phyloP scores from a whole-genome alignment of 345 rosid species.

The Salix udensis region DNA sequence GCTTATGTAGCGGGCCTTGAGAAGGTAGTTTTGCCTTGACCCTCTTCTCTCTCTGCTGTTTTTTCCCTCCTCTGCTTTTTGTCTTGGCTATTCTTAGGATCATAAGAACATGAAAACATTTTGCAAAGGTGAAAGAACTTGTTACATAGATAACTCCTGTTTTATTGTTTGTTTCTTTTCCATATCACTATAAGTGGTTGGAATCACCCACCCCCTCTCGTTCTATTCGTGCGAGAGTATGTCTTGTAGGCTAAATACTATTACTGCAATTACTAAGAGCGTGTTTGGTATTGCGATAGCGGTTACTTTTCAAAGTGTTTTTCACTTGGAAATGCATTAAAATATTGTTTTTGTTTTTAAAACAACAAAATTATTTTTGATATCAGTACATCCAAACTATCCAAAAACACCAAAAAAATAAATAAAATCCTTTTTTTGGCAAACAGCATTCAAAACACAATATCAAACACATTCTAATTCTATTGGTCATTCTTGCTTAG shows the following conservation, averaged over 20 bases:
- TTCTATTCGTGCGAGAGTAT: not conserved
- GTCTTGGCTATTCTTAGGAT: not conserved
- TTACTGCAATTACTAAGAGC: not conserved
- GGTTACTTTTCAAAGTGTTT: too few species aligned
- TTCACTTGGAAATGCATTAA: too few species aligned
- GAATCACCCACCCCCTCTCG: not conserved
- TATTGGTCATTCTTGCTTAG: conserved; percentile 32
- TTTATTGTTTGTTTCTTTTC: too few species aligned
- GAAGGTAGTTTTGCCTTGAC: conserved; percentile 47
- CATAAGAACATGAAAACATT: not conserved
- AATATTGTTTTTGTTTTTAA: too few species aligned
- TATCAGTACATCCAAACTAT: too few species aligned
- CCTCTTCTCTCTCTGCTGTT: not conserved
- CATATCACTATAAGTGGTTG: not conserved
- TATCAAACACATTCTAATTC: not conserved
- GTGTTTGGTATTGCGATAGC: too few species aligned
- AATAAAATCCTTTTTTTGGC: too few species aligned
- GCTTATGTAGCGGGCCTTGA: conserved; percentile 81
- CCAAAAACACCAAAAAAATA: too few species aligned
- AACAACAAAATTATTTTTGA: too few species aligned
- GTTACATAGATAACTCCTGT: too few species aligned
- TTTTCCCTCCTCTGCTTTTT: not conserved
- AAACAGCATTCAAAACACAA: too few species aligned
- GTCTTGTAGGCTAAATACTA: not conserved
- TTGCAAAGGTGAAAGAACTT: too few species aligned